A percentile compares a stretch with the other conserved stretches of the same genome.
Conservation (phyloP, 2,329 filamentous ascomycete genomes). For the Botrytis hyacinthi region DNA sequence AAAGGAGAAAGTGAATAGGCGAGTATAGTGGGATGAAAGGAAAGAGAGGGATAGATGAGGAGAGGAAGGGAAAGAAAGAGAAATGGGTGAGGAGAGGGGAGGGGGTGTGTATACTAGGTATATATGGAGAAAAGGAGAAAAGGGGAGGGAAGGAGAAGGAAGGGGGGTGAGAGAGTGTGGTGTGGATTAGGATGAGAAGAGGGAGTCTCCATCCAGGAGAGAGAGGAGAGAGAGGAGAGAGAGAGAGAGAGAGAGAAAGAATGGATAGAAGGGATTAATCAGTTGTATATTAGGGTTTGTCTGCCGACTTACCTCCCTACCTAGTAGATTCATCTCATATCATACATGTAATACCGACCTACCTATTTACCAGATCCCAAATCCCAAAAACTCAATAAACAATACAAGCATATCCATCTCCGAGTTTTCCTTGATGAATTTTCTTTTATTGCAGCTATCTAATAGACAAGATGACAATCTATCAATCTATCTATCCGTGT, state of each 20-base stretch:
- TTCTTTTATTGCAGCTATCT: background rate
- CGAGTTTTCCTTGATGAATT: background rate
- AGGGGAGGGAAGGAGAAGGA: too few species aligned
- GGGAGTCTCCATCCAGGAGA: too few species aligned
- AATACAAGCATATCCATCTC: background rate
- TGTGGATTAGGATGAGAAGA: too few species aligned
- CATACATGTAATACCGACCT: background rate
- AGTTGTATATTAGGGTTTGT: background rate
- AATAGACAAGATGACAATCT: background rate
- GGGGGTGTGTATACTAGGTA: too few species aligned
- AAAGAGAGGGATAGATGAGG: background rate
- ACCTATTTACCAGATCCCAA: background rate
- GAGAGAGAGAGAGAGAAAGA: too few species aligned
- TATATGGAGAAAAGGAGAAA: too few species aligned
- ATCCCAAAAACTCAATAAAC: background rate
- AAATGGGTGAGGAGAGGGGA: rapidly evolving
- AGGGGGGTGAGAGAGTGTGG: too few species aligned
- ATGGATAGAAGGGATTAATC: too few species aligned
- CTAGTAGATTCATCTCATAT: background rate
- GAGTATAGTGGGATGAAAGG: too few species aligned
- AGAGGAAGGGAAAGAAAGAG: too few species aligned
- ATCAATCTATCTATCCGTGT: background rate
- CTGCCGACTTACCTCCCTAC: background rate
- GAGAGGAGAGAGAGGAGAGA: too few species aligned
- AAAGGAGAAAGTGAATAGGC: too few species aligned